Evolutionary conservation across 495 filamentous ascomycete genomes (phyloP).

Genomic region (Talaromyces trachyspermus): DNA sequence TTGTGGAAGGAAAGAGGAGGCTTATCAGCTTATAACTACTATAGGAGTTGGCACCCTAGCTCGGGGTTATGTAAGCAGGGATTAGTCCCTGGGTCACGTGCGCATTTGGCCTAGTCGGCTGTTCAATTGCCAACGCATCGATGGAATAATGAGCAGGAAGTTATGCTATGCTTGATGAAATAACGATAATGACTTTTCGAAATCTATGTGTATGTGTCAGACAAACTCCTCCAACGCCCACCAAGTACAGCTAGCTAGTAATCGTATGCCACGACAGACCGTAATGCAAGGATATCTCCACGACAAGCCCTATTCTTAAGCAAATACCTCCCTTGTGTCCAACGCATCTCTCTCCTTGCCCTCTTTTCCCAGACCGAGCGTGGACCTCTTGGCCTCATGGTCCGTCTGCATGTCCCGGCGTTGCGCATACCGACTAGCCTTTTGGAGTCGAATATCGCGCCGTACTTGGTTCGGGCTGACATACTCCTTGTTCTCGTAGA

Average conservation of each 20-base stretch:
- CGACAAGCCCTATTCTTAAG: not conserved
- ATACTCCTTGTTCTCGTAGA: conserved; percentile 98
- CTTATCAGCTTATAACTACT: too few species aligned
- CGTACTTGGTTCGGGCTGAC: conserved; percentile 93
- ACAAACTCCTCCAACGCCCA: conserved; percentile 1
- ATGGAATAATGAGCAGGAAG: not conserved
- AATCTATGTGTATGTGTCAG: not conserved
- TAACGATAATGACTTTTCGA: not conserved
- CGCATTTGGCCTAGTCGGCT: too few species aligned
- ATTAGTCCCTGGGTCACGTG: not conserved
- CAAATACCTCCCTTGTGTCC: conserved; percentile 77
- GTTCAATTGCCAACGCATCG: not conserved
- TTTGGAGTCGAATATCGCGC: conserved; percentile 57
- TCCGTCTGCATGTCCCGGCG: conserved; percentile 68
- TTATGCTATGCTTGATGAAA: too few species aligned
- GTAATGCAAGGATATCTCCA: conserved; percentile 9
- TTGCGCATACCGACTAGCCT: conserved; percentile 66
- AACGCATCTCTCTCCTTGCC: conserved; percentile 28
- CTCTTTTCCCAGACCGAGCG: conserved; percentile 59
- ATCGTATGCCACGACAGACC: not conserved
- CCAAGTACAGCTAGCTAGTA: not conserved
- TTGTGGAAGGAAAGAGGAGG: conserved; percentile 7
- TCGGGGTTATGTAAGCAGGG: conserved; percentile 1
- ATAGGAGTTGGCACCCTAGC: too few species aligned
- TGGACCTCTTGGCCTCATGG: conserved; percentile 61